A percentile compares a stretch with the other conserved stretches of the same genome.
phyloP scores from a whole-genome alignment of 163 green algal species.

The Volvox carteri region DNA sequence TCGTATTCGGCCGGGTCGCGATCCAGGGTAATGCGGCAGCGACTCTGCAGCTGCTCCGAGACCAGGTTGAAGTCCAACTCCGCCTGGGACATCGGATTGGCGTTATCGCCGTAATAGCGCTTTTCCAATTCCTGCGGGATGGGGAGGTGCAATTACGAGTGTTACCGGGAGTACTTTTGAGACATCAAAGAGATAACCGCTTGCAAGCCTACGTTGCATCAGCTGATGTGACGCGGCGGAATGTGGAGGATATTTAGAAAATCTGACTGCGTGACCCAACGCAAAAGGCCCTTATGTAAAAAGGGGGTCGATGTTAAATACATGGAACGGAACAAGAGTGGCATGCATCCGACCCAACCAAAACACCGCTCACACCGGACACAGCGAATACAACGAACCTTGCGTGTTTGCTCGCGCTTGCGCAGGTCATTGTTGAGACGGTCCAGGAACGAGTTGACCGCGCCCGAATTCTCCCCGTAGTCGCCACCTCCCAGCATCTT shows the following conservation, averaged over 20 bases:
- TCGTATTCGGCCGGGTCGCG: conserved; percentile 31
- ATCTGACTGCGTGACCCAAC: too few species aligned
- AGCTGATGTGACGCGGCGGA: too few species aligned
- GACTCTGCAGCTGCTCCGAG: conserved; percentile 28
- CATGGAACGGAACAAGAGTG: too few species aligned
- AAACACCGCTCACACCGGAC: too few species aligned
- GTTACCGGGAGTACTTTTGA: too few species aligned
- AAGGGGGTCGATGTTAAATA: too few species aligned
- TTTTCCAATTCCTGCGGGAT: conserved; percentile 52
- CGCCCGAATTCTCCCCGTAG: conserved; percentile 5
- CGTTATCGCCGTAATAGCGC: conserved; percentile 34
- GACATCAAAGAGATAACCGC: too few species aligned
- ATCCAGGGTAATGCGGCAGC: conserved; percentile 17
- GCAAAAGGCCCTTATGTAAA: too few species aligned
- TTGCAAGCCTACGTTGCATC: too few species aligned
- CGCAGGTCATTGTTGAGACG: conserved; percentile 64
- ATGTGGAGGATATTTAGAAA: too few species aligned
- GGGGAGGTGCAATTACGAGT: not conserved
- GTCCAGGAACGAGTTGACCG: conserved; percentile 61
- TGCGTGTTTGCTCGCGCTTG: conserved; percentile 49
- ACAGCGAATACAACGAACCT: too few species aligned
- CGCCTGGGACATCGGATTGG: not conserved
- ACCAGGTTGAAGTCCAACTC: conserved; percentile 44
- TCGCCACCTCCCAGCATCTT: conserved; percentile 54
- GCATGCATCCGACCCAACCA: too few species aligned